Evolutionary conservation across 495 filamentous ascomycete species (phyloP).

Genomic region (Eremomyces bilateralis): DNA sequence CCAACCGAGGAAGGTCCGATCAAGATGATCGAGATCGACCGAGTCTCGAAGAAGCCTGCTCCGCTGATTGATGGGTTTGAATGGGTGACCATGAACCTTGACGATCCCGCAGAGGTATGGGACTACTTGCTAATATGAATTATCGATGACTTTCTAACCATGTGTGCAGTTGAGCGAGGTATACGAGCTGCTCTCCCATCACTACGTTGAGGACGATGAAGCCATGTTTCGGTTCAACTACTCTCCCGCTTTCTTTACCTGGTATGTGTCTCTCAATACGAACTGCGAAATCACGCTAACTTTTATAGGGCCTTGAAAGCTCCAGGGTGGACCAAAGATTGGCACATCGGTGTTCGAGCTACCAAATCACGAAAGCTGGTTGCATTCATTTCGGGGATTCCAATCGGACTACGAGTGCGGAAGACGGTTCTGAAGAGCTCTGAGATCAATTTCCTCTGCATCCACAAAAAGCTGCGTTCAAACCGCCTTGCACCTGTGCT

Average conservation of each 20-base stretch:
- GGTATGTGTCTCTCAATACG: conserved; percentile 28
- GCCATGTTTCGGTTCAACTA: conserved; percentile 97
- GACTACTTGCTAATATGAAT: no score
- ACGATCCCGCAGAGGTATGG: conserved; percentile 31
- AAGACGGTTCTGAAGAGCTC: conserved; percentile 50
- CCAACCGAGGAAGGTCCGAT: conserved; percentile 35
- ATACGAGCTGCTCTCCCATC: conserved; percentile 67
- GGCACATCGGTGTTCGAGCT: conserved; percentile 84
- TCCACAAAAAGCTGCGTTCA: conserved; percentile 90
- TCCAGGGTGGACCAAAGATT: conserved; percentile 85
- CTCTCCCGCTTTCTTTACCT: conserved; percentile 67
- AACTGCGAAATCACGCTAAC: conserved; percentile 11
- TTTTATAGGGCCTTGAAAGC: conserved; percentile 64
- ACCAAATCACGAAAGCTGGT: conserved; percentile 59
- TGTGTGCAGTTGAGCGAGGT: conserved; percentile 46
- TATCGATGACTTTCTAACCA: conserved; percentile 4
- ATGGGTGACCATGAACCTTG: conserved; percentile 82
- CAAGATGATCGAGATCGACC: conserved; percentile 48
- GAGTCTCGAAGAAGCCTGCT: conserved; percentile 47
- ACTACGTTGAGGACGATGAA: conserved; percentile 92
- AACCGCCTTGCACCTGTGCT: conserved; percentile 82
- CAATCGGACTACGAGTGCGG: conserved; percentile 60
- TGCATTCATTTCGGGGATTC: conserved; percentile 86
- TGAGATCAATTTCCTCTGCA: conserved; percentile 93
- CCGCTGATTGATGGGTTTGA: conserved; percentile 58